Percentiles rank a stretch among this genome's conserved stretches.
These are phyloP conservation scores for Pulveroboletus sp. DNA, from an alignment of 768 basidiomycete species.

Conservation along the genomic window DNA sequence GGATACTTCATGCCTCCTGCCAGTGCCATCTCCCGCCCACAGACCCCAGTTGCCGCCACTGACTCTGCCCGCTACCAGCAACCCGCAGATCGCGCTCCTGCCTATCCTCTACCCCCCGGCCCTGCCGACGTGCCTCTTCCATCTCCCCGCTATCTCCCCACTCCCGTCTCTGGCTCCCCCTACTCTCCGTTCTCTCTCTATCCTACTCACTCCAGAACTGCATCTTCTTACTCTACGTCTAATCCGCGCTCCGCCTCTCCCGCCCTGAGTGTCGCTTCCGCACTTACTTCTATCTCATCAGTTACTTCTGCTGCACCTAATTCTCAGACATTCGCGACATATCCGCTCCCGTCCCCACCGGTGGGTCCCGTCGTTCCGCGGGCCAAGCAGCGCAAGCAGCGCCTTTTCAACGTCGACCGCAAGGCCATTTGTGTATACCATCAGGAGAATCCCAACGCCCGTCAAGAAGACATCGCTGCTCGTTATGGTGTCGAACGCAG, in stretches of 20 bases:
- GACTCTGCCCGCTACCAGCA: conserved; percentile 30
- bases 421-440: conserved; percentile 71
- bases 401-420: conserved; percentile 70
- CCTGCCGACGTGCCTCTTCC: conserved; percentile 27
- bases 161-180: conserved; percentile 43
- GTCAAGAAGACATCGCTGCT: conserved; percentile 82
- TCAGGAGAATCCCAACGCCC: conserved; percentile 55
- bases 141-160: conserved; percentile 42
- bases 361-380: conserved; percentile 30
- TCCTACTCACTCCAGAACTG: conserved; percentile 43
- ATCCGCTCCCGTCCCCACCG: conserved; percentile 27
- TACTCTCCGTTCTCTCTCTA: conserved; percentile 43
- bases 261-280: conserved; percentile 52
- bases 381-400: conserved; percentile 61
- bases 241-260: conserved; percentile 59
- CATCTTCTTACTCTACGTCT: conserved; percentile 39
- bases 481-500: conserved; percentile 80
- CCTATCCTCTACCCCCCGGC: conserved; percentile 22
- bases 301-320: conserved; percentile 28
- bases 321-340: conserved; percentile 28
- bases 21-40: conserved; percentile 35
- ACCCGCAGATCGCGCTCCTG: conserved; percentile 30
- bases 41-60: conserved; percentile 33
- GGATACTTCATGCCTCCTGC: conserved; percentile 36
- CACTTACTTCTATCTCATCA: conserved; percentile 49